Evolutionary conservation across 108 stramenopile species (phyloP), one percentile per base, ranked within the genome.

Genomic region (Cyclostephanos invisitatus): DNA sequence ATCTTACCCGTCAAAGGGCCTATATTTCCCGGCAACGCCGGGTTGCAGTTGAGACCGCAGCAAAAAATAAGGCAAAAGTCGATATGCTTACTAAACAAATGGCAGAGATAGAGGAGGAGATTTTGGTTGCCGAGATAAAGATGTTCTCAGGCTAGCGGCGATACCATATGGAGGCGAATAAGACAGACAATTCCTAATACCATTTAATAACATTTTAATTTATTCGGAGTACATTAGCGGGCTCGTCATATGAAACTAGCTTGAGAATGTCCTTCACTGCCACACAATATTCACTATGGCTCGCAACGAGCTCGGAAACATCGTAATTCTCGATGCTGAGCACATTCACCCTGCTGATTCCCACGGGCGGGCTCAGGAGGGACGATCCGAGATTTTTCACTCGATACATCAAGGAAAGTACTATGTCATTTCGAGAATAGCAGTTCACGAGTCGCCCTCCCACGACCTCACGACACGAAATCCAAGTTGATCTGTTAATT

Each of bases 381-480:
- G 40, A 25, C 40, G 36, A 47, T 4, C 22, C 17, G 17, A 44
- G 2, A 64, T 64, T 64, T 17, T 64, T 56, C 15, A 55, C 67
- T 24, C 55, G 50, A 55, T 44, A 68, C 42, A 68, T 35, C 36
- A 87, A 48, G 10, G 75, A 59, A 32, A 90, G 36, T 37, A 88
- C 53, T 46, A 71, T 82, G 64, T 90, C 89, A 32, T 47, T 65
- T 7, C 72, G 21, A 28, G 61, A 48, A 69, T 81, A 88, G 21
- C 72, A 73, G 64, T 90, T 90, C 28, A 90, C 62, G 12, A 88
- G 42, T 25, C 86, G 55, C 7, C 85, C 86, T 12, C 81, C 74
- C 10, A 86, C 89, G 7, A 87, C 77, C 46, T 22, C 36, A 24
- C 84, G 68, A 17, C 63, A 80, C 24, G 48, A 57, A 50, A 40